These are phyloP conservation scores for Aspergillus fructus DNA, from an alignment of 2,329 filamentous ascomycete genomes.

Conservation along the genomic window DNA sequence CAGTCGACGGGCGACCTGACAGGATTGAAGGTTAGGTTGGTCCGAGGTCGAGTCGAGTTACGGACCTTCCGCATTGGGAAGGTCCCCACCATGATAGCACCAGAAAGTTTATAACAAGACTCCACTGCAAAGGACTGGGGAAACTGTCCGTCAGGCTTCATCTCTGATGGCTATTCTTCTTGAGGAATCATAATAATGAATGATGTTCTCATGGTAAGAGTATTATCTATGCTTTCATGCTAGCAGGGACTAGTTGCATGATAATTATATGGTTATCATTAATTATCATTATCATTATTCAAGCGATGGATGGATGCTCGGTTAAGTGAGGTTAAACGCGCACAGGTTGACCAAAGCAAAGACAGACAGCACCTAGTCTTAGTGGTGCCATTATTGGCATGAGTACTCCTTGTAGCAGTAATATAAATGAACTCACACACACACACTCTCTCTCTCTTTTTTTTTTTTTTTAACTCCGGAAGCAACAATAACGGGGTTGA, in stretches of 20 bases:
- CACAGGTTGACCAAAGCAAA: background rate
- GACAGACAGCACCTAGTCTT: background rate
- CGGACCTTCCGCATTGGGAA: conserved; percentile 11
- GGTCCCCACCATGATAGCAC: background rate
- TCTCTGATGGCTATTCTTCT: background rate
- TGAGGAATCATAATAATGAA: too few species aligned
- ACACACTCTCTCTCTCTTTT: too few species aligned
- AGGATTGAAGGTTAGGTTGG: too few species aligned
- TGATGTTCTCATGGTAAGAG: too few species aligned
- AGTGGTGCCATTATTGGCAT: background rate
- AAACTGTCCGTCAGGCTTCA: conserved; percentile 1
- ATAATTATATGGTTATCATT: background rate
- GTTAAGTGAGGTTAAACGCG: conserved; percentile 2
- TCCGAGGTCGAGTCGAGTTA: background rate
- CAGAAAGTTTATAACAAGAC: conserved; percentile 4
- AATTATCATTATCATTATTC: background rate
- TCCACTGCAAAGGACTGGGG: conserved; percentile 1
- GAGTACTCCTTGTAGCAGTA: background rate
- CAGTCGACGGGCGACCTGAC: too few species aligned
- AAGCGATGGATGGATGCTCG: background rate
- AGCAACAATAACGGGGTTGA: background rate
- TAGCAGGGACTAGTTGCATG: background rate
- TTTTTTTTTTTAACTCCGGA: background rate
- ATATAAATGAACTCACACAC: background rate
- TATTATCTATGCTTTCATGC: background rate